A percentile compares a stretch with the other conserved stretches of the same genome.
Conservation (phyloP, 2,329 filamentous ascomycete genomes). For the Drechslerella dactyloides region DNA sequence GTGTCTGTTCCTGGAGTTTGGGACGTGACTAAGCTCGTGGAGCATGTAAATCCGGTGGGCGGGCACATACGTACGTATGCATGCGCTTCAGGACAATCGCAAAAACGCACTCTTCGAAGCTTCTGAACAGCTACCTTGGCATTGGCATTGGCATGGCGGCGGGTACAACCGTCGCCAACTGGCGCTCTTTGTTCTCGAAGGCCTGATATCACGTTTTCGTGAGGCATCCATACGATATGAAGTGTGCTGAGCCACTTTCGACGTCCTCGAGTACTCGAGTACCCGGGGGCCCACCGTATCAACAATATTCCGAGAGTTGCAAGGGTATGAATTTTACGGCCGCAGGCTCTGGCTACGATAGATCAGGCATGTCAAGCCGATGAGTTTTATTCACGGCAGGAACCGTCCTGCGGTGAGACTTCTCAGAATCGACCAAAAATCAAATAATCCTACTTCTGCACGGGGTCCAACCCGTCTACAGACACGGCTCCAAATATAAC, state of each 20-base stretch:
- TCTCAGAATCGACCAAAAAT: not conserved
- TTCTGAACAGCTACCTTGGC: not conserved
- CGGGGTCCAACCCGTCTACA: slow-evolving; percentile 40
- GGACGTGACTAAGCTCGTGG: slow-evolving; percentile 13
- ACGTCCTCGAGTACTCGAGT: no score
- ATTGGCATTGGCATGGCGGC: not conserved
- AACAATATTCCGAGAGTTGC: no score
- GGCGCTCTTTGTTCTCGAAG: not conserved
- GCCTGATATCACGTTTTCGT: not conserved
- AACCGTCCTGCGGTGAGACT: not conserved
- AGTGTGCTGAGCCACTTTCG: not conserved
- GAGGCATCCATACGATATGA: not conserved
- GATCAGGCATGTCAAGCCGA: no score
- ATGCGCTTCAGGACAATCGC: slow-evolving; percentile 16
- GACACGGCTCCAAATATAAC: slow-evolving; percentile 22
- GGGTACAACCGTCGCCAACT: slow-evolving; percentile 1
- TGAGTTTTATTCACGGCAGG: not conserved
- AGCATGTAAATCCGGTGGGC: slow-evolving; percentile 16
- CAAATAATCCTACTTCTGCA: slow-evolving; percentile 23
- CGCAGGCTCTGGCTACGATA: no score
- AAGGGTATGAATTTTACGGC: no score
- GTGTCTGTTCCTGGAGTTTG: slow-evolving; percentile 42
- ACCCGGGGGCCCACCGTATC: no score
- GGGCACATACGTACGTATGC: no score
- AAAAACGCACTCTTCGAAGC: slow-evolving; percentile 32